phyloP scores from a whole-genome alignment of 2,329 filamentous ascomycete genomes.

The Fusarium armeniacum region DNA sequence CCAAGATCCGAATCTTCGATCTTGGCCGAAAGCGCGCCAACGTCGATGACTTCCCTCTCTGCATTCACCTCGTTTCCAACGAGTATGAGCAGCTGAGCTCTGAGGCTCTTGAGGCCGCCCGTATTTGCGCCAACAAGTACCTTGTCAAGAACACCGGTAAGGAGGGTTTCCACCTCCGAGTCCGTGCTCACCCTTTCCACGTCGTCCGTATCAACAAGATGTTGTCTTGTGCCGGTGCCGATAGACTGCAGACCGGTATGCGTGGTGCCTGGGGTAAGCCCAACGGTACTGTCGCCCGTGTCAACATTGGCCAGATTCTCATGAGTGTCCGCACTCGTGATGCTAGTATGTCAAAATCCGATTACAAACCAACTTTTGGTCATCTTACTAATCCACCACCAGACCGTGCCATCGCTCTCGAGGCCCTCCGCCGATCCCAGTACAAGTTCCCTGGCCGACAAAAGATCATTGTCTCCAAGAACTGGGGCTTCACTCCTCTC shows the following conservation, averaged over 20 bases:
- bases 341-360: slow-evolving; percentile 71
- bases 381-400: slow-evolving; percentile 48
- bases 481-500: slow-evolving; percentile 99
- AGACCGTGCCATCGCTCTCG: slow-evolving; percentile 93
- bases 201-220: slow-evolving; percentile 99
- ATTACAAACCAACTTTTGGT: slow-evolving; percentile 29
- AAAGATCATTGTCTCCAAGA: slow-evolving; percentile 99
- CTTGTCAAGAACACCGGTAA: slow-evolving; percentile 79
- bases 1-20: slow-evolving; percentile 97
- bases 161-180: slow-evolving; percentile 80
- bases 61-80: slow-evolving; percentile 99
- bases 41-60: slow-evolving; percentile 99
- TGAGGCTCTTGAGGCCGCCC: slow-evolving; percentile 98
- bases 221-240: slow-evolving; percentile 99
- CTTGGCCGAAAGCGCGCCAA: slow-evolving; percentile 98
- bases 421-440: slow-evolving; percentile 98
- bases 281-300: slow-evolving; percentile 98
- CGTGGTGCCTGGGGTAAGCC: slow-evolving; percentile 99
- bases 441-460: slow-evolving; percentile 99
- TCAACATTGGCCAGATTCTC: slow-evolving; percentile 99
- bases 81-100: slow-evolving; percentile 99
- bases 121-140: slow-evolving; percentile 99
- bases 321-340: slow-evolving; percentile 98
- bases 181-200: slow-evolving; percentile 98
- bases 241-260: slow-evolving; percentile 99